phyloP scores from a whole-genome alignment of 2,329 filamentous ascomycete species.

The Alternaria sp. region DNA sequence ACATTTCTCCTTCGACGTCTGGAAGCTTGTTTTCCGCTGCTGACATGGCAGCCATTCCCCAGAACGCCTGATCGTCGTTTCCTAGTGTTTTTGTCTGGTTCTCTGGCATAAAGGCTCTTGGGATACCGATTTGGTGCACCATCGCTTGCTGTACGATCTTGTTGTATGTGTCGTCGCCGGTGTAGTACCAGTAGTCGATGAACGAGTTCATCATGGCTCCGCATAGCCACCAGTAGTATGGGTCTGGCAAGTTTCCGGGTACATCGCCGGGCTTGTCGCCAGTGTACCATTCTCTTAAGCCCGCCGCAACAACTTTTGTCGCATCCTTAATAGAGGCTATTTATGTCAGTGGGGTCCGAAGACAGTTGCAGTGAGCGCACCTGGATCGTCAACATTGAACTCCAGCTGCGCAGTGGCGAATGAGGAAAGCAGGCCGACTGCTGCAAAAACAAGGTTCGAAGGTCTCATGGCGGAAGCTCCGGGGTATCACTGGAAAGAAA shows the following conservation, averaged over 20 bases:
- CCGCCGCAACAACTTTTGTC: slow-evolving; percentile 65
- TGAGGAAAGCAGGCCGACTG: slow-evolving; percentile 24
- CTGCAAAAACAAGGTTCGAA: slow-evolving; percentile 17
- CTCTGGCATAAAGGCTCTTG: slow-evolving; percentile 75
- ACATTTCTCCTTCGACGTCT: slow-evolving; percentile 50
- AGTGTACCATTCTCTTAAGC: slow-evolving; percentile 68
- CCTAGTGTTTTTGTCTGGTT: slow-evolving; percentile 69
- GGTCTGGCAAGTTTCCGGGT: slow-evolving; percentile 60
- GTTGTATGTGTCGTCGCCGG: slow-evolving; percentile 44
- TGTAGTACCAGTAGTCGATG: slow-evolving; percentile 49
- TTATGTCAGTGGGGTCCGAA: slow-evolving; percentile 8
- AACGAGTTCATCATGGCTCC: slow-evolving; percentile 47
- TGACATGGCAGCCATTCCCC: slow-evolving; percentile 69
- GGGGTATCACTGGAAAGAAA: slow-evolving; percentile 9
- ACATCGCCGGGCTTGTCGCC: slow-evolving; percentile 65
- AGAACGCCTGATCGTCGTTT: slow-evolving; percentile 76
- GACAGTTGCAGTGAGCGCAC: slow-evolving; percentile 11
- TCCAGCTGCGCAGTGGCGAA: slow-evolving; percentile 21
- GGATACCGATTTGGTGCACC: slow-evolving; percentile 72
- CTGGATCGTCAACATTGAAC: slow-evolving; percentile 25
- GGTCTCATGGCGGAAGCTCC: slow-evolving; percentile 27
- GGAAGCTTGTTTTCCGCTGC: slow-evolving; percentile 71
- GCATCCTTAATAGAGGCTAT: slow-evolving; percentile 67
- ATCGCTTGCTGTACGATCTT: slow-evolving; percentile 59
- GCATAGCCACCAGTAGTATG: slow-evolving; percentile 52